A percentile compares a stretch with the other conserved stretches of the same genome.
Evolutionary conservation across 352 stramenopile genomes (phyloP).

Genomic region (Phytophthora agathidicida): DNA sequence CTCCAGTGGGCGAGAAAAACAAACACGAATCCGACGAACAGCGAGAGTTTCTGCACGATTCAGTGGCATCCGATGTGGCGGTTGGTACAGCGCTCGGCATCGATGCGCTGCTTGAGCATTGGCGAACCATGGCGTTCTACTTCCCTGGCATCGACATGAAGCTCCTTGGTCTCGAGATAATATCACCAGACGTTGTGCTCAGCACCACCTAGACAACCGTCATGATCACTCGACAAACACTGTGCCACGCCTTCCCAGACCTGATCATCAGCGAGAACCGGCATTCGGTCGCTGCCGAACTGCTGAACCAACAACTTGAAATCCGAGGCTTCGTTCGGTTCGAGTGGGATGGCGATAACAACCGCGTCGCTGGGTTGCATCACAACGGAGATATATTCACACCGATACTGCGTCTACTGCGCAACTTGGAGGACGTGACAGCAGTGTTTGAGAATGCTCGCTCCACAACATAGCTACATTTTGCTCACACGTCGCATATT

Average conservation of each 20-base stretch:
- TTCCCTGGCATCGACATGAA: not conserved
- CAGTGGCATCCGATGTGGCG: no score
- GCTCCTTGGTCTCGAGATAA: not conserved
- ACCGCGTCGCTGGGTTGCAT: not conserved
- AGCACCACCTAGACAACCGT: not conserved
- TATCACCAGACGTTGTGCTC: not conserved
- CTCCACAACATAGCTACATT: conserved; percentile 7
- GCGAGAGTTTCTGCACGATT: no score
- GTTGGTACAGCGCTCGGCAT: not conserved
- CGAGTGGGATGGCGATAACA: not conserved
- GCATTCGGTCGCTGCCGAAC: not conserved
- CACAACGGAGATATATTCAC: conserved; percentile 1
- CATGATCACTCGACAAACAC: conserved; percentile 1
- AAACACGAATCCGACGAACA: no score
- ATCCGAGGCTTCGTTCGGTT: conserved; percentile 3
- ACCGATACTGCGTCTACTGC: not conserved
- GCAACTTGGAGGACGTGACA: not conserved
- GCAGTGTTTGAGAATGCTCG: conserved; percentile 2
- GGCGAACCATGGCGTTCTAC: not conserved
- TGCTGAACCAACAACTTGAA: not conserved
- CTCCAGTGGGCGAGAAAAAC: no score
- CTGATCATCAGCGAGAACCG: not conserved
- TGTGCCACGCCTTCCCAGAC: conserved; percentile 2
- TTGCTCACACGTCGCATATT: conserved; percentile 25
- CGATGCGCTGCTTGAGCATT: not conserved